Conservation (phyloP, 2,329 filamentous ascomycete genomes). For the Monosporascus sp. region DNA sequence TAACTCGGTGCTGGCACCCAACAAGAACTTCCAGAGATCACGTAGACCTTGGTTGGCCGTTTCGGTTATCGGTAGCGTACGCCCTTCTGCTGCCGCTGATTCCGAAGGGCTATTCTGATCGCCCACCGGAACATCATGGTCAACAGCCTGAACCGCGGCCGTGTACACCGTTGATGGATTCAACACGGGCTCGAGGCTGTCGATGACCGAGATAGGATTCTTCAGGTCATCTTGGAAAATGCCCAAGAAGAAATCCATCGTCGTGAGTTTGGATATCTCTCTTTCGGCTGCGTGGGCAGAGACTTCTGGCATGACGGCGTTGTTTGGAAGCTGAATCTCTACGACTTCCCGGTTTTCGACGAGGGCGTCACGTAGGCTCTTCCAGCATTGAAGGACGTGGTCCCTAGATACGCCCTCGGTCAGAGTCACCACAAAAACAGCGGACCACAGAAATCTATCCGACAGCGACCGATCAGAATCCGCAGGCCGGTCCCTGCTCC, state of each 20-base stretch:
- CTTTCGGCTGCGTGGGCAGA: conserved; percentile 79
- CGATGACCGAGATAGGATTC: conserved; percentile 80
- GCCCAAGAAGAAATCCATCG: conserved; percentile 91
- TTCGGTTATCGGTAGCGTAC: conserved; percentile 42
- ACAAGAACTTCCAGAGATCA: conserved; percentile 82
- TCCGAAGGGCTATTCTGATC: conserved; percentile 7
- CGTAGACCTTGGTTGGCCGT: conserved; percentile 54
- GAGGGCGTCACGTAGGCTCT: conserved; percentile 50
- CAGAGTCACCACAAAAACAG: conserved; percentile 48
- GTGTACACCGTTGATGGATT: conserved; percentile 61
- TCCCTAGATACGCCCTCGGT: conserved; percentile 50
- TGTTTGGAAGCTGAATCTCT: conserved; percentile 69
- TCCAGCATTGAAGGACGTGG: conserved; percentile 55
- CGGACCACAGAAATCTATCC: conserved; percentile 54
- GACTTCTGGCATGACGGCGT: conserved; percentile 81
- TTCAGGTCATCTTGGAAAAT: conserved; percentile 80
- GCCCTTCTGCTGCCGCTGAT: conserved; percentile 10
- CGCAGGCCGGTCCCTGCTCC: conserved; percentile 33
- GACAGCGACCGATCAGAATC: conserved; percentile 35
- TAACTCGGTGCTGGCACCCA: conserved; percentile 74
- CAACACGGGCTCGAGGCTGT: conserved; percentile 86
- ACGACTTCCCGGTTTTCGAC: conserved; percentile 32
- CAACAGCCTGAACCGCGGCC: conserved; percentile 12
- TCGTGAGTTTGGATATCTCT: conserved; percentile 87
- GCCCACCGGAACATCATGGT: conserved; percentile 12